Evolutionary conservation across 768 basidiomycete genomes (phyloP).

Genomic region (Suillus lakei): DNA sequence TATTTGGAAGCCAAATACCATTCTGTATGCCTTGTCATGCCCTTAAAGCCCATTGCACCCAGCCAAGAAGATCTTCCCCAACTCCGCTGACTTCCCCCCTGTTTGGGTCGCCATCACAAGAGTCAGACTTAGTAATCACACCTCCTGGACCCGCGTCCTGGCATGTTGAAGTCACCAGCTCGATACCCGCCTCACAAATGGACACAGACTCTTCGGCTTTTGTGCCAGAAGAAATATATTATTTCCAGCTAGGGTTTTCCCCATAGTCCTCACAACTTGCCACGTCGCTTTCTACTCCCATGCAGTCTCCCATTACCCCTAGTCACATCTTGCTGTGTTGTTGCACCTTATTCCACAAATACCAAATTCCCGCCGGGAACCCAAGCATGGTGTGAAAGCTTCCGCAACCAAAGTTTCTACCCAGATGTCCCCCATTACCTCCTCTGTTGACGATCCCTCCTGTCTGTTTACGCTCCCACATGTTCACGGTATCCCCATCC

Average conservation of each 20-base stretch:
- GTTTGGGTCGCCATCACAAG: slow-evolving; percentile 40
- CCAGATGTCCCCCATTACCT: slow-evolving; percentile 24
- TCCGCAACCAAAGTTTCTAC: neutral
- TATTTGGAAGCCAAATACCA: slow-evolving; percentile 3
- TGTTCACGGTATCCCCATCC: slow-evolving; percentile 25
- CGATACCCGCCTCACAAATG: slow-evolving; percentile 42
- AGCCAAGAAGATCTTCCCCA: slow-evolving; percentile 15
- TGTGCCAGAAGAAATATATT: slow-evolving; percentile 30
- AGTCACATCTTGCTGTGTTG: slow-evolving; percentile 12
- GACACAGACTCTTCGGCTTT: slow-evolving; percentile 22
- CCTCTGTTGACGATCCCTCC: slow-evolving; percentile 31
- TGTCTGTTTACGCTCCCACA: slow-evolving; percentile 18
- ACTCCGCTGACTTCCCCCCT: slow-evolving; percentile 35
- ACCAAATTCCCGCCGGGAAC: neutral
- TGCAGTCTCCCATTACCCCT: slow-evolving; percentile 10
- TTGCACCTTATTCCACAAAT: slow-evolving; percentile 11
- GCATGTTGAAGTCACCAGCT: slow-evolving; percentile 37
- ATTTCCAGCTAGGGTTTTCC: slow-evolving; percentile 42
- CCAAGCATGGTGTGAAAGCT: neutral
- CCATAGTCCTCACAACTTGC: slow-evolving; percentile 17
- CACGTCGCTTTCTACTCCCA: slow-evolving; percentile 16
- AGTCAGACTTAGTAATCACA: slow-evolving; percentile 52
- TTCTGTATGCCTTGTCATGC: slow-evolving; percentile 12
- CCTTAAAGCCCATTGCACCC: neutral
- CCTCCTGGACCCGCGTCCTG: slow-evolving; percentile 43